Evolutionary conservation across 768 basidiomycete species (phyloP), one percentile per base, ranked within the genome.

Genomic region (Suillus lakei): DNA sequence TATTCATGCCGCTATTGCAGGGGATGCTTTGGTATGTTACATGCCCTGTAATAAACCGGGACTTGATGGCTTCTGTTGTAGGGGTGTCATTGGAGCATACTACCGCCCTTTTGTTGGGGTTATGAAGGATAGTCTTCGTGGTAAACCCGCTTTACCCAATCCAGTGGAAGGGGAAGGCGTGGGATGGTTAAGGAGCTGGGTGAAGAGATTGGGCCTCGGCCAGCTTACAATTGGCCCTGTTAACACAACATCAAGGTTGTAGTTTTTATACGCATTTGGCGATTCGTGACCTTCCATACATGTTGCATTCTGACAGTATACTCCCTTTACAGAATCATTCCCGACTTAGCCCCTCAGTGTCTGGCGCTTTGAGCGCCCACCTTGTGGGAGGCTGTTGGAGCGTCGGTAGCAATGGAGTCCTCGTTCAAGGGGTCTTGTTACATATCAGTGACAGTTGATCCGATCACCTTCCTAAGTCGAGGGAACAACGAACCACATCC

Each of bases 1-100:
- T 92, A 59, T 76, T 91, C 67, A 86, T 85, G 64, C 91, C 91
- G 5, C 72, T 92, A 8, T 39, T 90, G 34, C 91, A 91, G 72
- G 91, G 91, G 21, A 80, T 84, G 32, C 73, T 89, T 36, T 91
- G 90, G 91, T 91, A 67, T 70, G 88, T 65, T 41, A 32, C 23
- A 39, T 32, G 9, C 6, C 23, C 21, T 44, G 15, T 36, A 38
- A 32, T 12, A 6, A 48, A 39, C 38, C 21, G 18, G 18, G 3
- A 39, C 23, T 60, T 38, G 53, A 61, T 69, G 44, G 67, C 55
- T 15, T 9, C 61, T 39, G 43, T 62, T 61, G 18, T 44, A 77
- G 76, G 76, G 76, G 76, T 41, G 55, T 77, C 36, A 23, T 77
- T 10, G 77, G 76, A 46, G 72, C 70, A 41, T 77, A 77, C 64